phyloP scores from a whole-genome alignment of 306 rosid species.

The Carpinus viminea region DNA sequence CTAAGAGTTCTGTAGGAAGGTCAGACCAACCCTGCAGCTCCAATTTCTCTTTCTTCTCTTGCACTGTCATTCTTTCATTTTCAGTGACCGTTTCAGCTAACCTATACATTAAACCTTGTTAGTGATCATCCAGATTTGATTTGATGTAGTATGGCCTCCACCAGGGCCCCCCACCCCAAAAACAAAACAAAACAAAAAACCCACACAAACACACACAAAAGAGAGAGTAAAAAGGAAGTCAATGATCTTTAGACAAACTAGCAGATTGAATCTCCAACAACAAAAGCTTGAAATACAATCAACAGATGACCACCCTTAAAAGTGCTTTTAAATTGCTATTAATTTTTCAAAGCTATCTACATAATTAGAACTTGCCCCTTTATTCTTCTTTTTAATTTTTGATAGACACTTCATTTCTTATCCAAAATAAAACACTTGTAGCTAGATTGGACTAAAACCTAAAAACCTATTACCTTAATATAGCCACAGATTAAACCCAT shows the following conservation, averaged over 20 bases:
- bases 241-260: not conserved
- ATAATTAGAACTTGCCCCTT: not conserved
- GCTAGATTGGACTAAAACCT: not conserved
- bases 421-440: not conserved
- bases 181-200: not conserved
- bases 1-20: constrained; percentile 68
- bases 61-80: constrained; percentile 27
- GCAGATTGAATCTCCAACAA: not conserved
- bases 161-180: no score
- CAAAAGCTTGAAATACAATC: not conserved
- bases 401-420: not conserved
- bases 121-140: no score
- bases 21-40: constrained; percentile 73
- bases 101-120: constrained; percentile 40
- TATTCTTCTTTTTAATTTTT: not conserved
- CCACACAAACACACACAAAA: no score
- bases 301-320: not conserved
- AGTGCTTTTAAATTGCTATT: not conserved
- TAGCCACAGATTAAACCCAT: not conserved
- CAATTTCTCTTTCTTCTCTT: constrained; percentile 40
- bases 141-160: no score
- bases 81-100: constrained; percentile 53
- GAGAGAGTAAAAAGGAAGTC: not conserved
- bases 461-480: not conserved
- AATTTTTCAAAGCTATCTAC: not conserved